Base-by-base conservation (phyloP, 345 rosid genomes). In the Rhizophora mangle region DNA sequence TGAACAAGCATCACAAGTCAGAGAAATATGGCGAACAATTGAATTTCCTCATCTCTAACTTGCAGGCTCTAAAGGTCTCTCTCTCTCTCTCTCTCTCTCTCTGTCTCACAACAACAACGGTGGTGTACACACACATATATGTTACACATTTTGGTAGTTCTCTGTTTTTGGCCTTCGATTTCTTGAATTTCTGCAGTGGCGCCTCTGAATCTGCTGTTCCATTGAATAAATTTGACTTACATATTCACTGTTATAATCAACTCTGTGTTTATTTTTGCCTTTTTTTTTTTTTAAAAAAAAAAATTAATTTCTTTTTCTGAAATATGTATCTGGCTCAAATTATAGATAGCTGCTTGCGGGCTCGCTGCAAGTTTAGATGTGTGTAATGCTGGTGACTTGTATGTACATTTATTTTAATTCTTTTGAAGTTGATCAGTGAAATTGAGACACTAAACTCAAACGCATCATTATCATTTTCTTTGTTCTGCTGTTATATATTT, bases 11-110 rank as follows among this genome's bases (percentile, higher is more conserved):
- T 37, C 43, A 78, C 66, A 85, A 74, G 72, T 72, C 88, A 6
- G 79, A 75, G 26, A 83, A 80, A 71, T 58, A 58, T 34, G 85
- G 82, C 27, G 84, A 83, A 51, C 77, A 74, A 75, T 68, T 82
- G 65, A 79, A 82, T 72, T 83, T 88, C 86, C 75, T 69, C 65
- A 76, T 88, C 83, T 84, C 87, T 22, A 72, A 71, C 74, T 76
- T 86, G 20, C 85, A 82, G 60, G 84, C 79, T 71, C 79, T 79
- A 72, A 85, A 86, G 90, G 90, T 86, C 65, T 64, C 19, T 29
- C 56, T 43, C 62, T 21, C 31, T 43, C 34, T 19, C 62, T 43
- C 57, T 29, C 20, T 16, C n/a, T 63, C 46, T 21, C 2, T 39
- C 29, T 20, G 7, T 16, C 24, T 53, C 26, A 4, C 27, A 6